phyloP scores from a whole-genome alignment of 2,329 filamentous ascomycete species.

The Saccharata proteae region DNA sequence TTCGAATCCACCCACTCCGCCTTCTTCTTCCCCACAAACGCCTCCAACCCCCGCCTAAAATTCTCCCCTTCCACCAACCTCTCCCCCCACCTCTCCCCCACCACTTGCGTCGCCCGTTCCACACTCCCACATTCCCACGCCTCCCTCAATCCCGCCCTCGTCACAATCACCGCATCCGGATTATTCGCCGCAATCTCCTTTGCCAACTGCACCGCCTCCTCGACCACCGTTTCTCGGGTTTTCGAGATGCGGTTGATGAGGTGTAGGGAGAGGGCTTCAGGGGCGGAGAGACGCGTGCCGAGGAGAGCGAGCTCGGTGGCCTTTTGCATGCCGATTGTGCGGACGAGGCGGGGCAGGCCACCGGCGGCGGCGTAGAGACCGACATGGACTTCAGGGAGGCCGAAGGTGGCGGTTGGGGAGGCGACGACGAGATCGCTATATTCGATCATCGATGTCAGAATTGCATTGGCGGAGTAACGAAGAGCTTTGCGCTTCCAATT shows the following conservation, averaged over 20 bases:
- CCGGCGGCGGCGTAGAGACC: constrained; percentile 44
- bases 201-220: constrained; percentile 25
- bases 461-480: background rate
- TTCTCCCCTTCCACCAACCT: constrained; percentile 1
- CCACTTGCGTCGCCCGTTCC: constrained; percentile 17
- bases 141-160: constrained; percentile 21
- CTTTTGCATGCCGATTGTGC: constrained; percentile 35
- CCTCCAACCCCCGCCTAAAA: constrained; percentile 1
- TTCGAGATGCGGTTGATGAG: constrained; percentile 16
- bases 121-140: constrained; percentile 23
- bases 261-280: constrained; percentile 12
- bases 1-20: constrained; percentile 2
- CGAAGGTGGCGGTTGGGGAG: constrained; percentile 39
- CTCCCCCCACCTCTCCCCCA: constrained; percentile 2
- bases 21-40: constrained; percentile 4
- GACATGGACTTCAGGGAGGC: constrained; percentile 41
- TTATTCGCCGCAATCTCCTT: constrained; percentile 22
- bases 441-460: background rate
- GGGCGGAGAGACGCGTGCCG: constrained; percentile 12
- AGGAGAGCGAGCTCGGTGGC: constrained; percentile 38
- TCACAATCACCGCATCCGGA: constrained; percentile 26
- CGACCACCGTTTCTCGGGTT: constrained; percentile 14
- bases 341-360: constrained; percentile 39
- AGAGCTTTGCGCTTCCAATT: too few species aligned
- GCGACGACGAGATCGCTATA: constrained; percentile 41